Evolutionary conservation across 2,329 filamentous ascomycete genomes (phyloP).

Genomic region (Pseudocercospora fuligena): DNA sequence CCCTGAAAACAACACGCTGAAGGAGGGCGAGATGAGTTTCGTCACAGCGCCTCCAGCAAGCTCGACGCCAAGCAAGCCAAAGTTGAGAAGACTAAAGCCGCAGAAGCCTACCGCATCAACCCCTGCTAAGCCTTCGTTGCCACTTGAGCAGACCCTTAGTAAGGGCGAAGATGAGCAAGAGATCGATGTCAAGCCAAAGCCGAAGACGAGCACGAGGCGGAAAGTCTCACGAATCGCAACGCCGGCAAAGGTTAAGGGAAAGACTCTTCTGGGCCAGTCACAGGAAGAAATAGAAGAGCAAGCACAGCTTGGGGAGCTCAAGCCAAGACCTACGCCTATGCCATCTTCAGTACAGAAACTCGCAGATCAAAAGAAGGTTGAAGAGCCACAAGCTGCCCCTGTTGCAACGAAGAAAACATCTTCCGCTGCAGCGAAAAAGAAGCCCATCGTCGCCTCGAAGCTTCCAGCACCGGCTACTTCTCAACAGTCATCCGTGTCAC

Average conservation of each 20-base stretch:
- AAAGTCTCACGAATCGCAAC: constrained; percentile 41
- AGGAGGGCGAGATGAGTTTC: constrained; percentile 11
- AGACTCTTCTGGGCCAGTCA: neutral
- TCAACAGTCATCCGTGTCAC: constrained; percentile 3
- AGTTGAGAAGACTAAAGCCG: constrained; percentile 33
- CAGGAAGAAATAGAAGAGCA: constrained; percentile 1
- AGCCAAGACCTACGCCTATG: constrained; percentile 9
- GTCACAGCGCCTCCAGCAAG: constrained; percentile 27
- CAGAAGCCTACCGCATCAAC: constrained; percentile 31
- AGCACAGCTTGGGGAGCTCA: constrained; percentile 2
- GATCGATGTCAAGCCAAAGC: neutral
- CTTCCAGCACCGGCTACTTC: constrained; percentile 32
- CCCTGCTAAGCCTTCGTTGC: constrained; percentile 18
- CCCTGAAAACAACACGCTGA: neutral
- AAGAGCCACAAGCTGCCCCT: constrained; percentile 6
- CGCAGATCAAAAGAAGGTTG: neutral
- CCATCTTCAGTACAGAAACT: constrained; percentile 6
- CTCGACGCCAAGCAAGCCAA: constrained; percentile 39
- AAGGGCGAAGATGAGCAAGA: constrained; percentile 10
- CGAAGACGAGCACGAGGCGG: constrained; percentile 26
- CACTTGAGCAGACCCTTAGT: too few relatives aligned
- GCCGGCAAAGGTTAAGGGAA: constrained; percentile 36
- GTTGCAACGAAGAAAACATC: neutral
- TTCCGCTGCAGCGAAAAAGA: constrained; percentile 23
- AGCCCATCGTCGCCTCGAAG: constrained; percentile 20